phyloP scores from a whole-genome alignment of 108 stramenopile species.

The Cyclotella atomus region DNA sequence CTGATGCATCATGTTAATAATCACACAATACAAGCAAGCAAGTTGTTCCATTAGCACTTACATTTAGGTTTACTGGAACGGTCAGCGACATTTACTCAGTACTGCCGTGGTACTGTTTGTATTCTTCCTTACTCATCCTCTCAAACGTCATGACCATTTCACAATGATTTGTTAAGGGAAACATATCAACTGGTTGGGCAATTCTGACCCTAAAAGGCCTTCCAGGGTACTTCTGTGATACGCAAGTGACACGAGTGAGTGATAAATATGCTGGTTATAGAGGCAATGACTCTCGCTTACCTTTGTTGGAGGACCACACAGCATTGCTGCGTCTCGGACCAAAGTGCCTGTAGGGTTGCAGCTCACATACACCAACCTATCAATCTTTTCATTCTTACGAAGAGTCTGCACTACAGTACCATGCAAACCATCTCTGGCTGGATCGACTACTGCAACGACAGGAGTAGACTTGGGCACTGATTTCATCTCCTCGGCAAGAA shows the following conservation, averaged over 20 bases:
- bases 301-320: conserved; percentile 86
- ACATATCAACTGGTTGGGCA: conserved; percentile 95
- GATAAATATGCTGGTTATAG: neutral
- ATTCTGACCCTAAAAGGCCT: conserved; percentile 76
- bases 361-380: conserved; percentile 91
- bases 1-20: neutral
- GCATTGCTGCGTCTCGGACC: conserved; percentile 67
- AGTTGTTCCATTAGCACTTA: neutral
- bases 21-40: neutral
- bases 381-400: conserved; percentile 65
- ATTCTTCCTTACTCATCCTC: conserved; percentile 70
- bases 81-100: no score
- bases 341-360: conserved; percentile 93
- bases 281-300: neutral
- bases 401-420: conserved; percentile 75
- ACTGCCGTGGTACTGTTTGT: conserved; percentile 31
- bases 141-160: conserved; percentile 96
- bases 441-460: conserved; percentile 92
- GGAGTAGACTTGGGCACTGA: conserved; percentile 32
- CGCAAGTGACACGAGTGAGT: neutral
- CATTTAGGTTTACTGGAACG: neutral
- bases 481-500: conserved; percentile 58
- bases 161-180: conserved; percentile 91
- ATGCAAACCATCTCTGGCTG: conserved; percentile 92
- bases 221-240: conserved; percentile 55